A percentile compares a stretch with the other conserved stretches of the same genome.
These are phyloP conservation scores for Cercospora sesami DNA, from an alignment of 2,329 filamentous ascomycete genomes.

Conservation along the genomic window DNA sequence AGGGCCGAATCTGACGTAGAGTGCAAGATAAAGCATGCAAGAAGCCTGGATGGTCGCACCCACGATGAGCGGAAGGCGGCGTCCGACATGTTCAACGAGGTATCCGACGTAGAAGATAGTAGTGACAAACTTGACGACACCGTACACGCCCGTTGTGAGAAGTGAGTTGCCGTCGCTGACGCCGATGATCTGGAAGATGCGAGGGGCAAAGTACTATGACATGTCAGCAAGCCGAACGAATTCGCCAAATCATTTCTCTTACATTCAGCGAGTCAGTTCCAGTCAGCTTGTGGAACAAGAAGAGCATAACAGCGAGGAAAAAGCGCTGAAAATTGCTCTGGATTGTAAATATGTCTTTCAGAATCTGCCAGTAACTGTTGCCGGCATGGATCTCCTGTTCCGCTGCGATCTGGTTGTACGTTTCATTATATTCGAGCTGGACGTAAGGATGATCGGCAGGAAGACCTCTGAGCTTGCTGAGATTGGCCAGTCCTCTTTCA, in stretches of 20 bases:
- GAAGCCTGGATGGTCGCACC: slow-evolving; percentile 25
- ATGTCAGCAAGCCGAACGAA: neutral
- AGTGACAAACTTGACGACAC: slow-evolving; percentile 25
- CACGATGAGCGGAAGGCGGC: slow-evolving; percentile 24
- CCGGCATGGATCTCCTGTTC: slow-evolving; percentile 7
- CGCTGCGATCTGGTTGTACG: neutral
- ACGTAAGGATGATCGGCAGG: neutral
- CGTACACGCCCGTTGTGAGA: slow-evolving; percentile 23
- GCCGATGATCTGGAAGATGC: slow-evolving; percentile 26
- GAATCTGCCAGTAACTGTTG: slow-evolving; percentile 20
- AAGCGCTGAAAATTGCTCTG: slow-evolving; percentile 24
- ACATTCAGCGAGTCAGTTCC: slow-evolving; percentile 24
- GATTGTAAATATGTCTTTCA: slow-evolving; percentile 25
- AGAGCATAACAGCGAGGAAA: slow-evolving; percentile 24
- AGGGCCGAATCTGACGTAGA: slow-evolving; percentile 24
- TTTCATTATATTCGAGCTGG: neutral
- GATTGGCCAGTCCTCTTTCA: neutral
- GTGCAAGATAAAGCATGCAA: slow-evolving; percentile 24
- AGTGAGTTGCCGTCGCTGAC: slow-evolving; percentile 20
- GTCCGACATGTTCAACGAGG: slow-evolving; percentile 24
- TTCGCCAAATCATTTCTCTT: neutral
- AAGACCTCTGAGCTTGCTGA: slow-evolving; percentile 1
- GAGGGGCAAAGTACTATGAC: slow-evolving; percentile 11
- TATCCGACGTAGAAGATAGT: slow-evolving; percentile 27
- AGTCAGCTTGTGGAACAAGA: slow-evolving; percentile 27